Conservation (phyloP, 768 basidiomycete species). For the Lentinus tigrinus region DNA sequence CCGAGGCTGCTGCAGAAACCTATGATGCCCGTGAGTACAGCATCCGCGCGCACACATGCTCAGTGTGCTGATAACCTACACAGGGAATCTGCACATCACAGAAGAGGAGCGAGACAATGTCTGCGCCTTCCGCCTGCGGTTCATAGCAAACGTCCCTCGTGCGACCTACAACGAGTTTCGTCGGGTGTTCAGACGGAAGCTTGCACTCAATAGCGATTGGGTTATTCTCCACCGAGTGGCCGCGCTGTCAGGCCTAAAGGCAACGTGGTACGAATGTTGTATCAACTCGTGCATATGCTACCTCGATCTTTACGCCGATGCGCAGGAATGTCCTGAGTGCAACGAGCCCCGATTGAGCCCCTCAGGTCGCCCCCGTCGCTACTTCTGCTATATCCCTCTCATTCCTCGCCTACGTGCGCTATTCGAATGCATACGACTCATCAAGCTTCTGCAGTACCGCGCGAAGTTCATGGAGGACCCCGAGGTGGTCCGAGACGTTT, state of each 20-base stretch:
- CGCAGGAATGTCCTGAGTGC: constrained; percentile 37
- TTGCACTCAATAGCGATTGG: constrained; percentile 2
- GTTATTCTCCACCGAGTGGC: constrained; percentile 15
- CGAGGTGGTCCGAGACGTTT: constrained; percentile 32
- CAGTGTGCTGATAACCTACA: no score
- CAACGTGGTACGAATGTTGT: constrained; percentile 42
- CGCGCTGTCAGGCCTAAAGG: constrained; percentile 34
- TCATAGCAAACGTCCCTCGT: neutral
- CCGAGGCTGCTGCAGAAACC: no score
- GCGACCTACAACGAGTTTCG: neutral
- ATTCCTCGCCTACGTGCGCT: constrained; percentile 35
- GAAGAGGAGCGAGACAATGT: neutral
- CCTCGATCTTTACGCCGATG: constrained; percentile 30
- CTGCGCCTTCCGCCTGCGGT: neutral
- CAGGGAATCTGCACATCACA: neutral
- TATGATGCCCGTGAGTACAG: no score
- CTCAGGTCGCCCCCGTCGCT: constrained; percentile 23
- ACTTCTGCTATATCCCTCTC: constrained; percentile 40
- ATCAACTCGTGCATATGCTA: constrained; percentile 40
- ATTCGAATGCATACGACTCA: constrained; percentile 21
- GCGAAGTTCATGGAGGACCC: constrained; percentile 8
- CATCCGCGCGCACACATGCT: no score
- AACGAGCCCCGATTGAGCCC: constrained; percentile 25
- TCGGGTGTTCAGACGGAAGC: neutral
- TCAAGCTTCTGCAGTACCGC: constrained; percentile 30